Conservation (phyloP, 2,329 filamentous ascomycete genomes). For the Mycosphaerella arachidis region DNA sequence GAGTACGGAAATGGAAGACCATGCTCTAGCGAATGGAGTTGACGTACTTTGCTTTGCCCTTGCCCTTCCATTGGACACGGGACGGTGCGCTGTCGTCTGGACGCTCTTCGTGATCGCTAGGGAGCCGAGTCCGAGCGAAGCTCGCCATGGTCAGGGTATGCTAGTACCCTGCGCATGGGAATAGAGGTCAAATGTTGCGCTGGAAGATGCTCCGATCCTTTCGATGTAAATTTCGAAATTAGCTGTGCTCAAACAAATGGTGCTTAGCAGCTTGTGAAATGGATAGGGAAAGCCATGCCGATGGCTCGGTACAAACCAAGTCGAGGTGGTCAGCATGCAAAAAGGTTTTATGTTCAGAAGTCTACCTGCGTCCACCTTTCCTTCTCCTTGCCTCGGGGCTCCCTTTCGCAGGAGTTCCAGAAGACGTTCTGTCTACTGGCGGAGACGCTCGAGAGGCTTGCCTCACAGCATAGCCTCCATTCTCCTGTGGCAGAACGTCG, state of each 20-base stretch:
- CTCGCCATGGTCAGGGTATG: no score
- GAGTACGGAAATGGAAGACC: no score
- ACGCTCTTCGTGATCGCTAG: no score
- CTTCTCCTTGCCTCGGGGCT: slow-evolving; percentile 21
- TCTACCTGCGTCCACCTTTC: slow-evolving; percentile 19
- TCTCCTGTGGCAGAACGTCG: slow-evolving; percentile 24
- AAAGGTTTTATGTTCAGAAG: neutral
- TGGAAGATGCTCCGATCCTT: neutral
- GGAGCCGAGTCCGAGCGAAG: no score
- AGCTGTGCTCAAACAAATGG: neutral
- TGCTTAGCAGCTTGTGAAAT: neutral
- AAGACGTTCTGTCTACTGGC: neutral
- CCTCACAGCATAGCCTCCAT: slow-evolving; percentile 22
- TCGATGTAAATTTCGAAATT: neutral
- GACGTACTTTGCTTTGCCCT: no score
- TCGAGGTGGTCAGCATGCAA: neutral
- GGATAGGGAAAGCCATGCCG: neutral
- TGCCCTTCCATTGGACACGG: no score
- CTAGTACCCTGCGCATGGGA: no score
- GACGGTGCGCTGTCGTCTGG: no score
- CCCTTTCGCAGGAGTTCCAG: slow-evolving; percentile 8
- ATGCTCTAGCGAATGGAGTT: no score
- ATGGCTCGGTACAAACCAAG: neutral
- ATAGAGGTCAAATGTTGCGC: no score
- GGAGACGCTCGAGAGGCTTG: slow-evolving; percentile 8